Conservation (phyloP, 2,329 filamentous ascomycete species). For the Chaetothyriales sp. region DNA sequence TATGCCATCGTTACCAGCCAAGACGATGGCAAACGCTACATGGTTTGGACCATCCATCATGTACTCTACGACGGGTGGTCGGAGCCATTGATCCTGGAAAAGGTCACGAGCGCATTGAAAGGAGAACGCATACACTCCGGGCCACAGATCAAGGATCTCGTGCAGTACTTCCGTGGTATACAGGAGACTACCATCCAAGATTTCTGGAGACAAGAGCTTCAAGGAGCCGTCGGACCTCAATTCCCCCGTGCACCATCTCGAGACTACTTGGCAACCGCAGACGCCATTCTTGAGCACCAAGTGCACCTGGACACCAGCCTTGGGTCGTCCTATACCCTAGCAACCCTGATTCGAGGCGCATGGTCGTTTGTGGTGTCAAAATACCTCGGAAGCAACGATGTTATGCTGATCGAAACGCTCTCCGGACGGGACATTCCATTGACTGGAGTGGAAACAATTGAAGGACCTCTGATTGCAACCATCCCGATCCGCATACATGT, state of each 20-base stretch:
- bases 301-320: constrained; percentile 18
- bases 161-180: constrained; percentile 32
- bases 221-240: constrained; percentile 32
- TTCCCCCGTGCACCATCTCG: constrained; percentile 36
- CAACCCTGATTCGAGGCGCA: constrained; percentile 34
- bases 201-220: constrained; percentile 35
- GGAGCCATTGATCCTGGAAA: constrained; percentile 24
- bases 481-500: constrained; percentile 31
- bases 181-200: constrained; percentile 27
- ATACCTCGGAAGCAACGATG: constrained; percentile 31
- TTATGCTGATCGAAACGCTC: constrained; percentile 36
- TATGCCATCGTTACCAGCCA: constrained; percentile 23
- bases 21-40: constrained; percentile 20
- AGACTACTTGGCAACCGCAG: constrained; percentile 31
- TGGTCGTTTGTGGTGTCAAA: constrained; percentile 34
- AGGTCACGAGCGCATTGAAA: constrained; percentile 24
- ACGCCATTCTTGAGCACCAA: constrained; percentile 31
- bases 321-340: constrained; percentile 27
- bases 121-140: neutral
- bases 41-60: constrained; percentile 38
- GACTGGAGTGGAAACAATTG: constrained; percentile 32
- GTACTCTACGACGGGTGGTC: constrained; percentile 39
- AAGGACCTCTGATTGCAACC: constrained; percentile 32
- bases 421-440: constrained; percentile 34
- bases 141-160: constrained; percentile 32